Percentiles rank a stretch among this genome's conserved stretches.
These are phyloP conservation scores for Coix lacrymajobi DNA, from an alignment of 176 grass and related monocot genomes.

Conservation along the genomic window DNA sequence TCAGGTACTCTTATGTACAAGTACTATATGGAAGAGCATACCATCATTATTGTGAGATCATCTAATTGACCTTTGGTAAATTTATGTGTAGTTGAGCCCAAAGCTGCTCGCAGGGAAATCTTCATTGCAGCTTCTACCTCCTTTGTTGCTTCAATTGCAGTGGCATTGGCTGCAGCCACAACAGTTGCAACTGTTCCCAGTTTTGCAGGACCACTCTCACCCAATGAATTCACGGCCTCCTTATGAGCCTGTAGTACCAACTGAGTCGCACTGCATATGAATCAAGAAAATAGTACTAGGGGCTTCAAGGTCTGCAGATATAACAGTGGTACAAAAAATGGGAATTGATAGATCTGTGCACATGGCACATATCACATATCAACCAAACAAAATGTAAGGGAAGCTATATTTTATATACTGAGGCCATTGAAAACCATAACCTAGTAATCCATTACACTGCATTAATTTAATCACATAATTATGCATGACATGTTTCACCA, in stretches of 20 bases:
- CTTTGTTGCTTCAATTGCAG: conserved; percentile 85
- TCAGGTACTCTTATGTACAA: conserved; percentile 13
- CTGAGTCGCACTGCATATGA: conserved; percentile 68
- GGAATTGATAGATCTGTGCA: neutral
- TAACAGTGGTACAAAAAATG: neutral
- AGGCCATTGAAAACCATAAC: neutral
- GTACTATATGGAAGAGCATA: conserved; percentile 31
- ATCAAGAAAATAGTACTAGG: conserved; percentile 12
- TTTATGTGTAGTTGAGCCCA: conserved; percentile 61
- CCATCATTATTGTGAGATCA: conserved; percentile 91
- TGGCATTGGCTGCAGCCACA: conserved; percentile 74
- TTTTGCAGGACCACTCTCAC: conserved; percentile 59
- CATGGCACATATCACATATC: neutral
- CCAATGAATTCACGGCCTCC: conserved; percentile 74
- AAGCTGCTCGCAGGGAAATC: conserved; percentile 60
- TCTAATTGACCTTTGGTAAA: conserved; percentile 71
- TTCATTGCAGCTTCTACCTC: conserved; percentile 77
- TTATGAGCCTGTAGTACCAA: conserved; percentile 77
- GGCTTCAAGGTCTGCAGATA: neutral
- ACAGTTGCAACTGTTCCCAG: conserved; percentile 66
- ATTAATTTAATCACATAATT: neutral
- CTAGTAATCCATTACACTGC: conserved; percentile 1
- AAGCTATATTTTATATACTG: neutral
- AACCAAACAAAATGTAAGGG: neutral
- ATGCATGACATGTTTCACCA: neutral